These are phyloP conservation scores for Cercospora sojina DNA, from an alignment of 2,329 filamentous ascomycete species.

Conservation along the genomic window DNA sequence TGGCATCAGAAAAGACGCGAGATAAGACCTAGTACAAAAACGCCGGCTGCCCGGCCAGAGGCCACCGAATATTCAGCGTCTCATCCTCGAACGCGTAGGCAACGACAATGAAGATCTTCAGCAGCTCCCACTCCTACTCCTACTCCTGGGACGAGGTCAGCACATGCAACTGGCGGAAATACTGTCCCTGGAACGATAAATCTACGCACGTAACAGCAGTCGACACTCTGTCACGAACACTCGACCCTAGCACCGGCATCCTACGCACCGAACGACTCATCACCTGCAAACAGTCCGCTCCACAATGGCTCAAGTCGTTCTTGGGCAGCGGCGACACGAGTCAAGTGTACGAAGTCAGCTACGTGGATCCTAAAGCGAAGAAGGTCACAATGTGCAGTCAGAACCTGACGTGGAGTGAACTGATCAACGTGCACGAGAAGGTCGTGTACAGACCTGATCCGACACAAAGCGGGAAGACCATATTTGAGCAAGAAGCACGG, in stretches of 20 bases:
- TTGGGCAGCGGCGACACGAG: conserved; percentile 78
- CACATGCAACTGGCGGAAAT: conserved; percentile 97
- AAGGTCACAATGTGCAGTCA: conserved; percentile 96
- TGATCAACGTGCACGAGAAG: conserved; percentile 89
- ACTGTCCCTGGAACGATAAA: conserved; percentile 96
- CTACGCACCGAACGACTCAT: conserved; percentile 70
- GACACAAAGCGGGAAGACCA: conserved; percentile 54
- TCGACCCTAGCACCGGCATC: conserved; percentile 65
- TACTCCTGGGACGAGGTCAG: conserved; percentile 99
- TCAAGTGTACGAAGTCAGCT: conserved; percentile 92
- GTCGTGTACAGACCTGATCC: conserved; percentile 50
- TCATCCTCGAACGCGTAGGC: not conserved
- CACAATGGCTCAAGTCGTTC: conserved; percentile 76
- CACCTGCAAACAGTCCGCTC: conserved; percentile 64
- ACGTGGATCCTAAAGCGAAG: conserved; percentile 79
- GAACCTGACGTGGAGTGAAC: conserved; percentile 89
- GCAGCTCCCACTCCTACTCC: conserved; percentile 83
- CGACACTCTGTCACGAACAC: conserved; percentile 76
- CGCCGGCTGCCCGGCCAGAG: not conserved
- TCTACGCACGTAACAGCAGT: conserved; percentile 95
- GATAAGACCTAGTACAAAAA: not conserved
- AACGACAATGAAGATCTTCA: conserved; percentile 87
- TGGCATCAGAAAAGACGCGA: not conserved
- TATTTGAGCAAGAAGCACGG: conserved; percentile 84
- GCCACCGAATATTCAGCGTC: not conserved